These are phyloP conservation scores for Lodderomyces pseudojiufengensis DNA, from an alignment of 1,139 yeast genomes.

Conservation along the genomic window DNA sequence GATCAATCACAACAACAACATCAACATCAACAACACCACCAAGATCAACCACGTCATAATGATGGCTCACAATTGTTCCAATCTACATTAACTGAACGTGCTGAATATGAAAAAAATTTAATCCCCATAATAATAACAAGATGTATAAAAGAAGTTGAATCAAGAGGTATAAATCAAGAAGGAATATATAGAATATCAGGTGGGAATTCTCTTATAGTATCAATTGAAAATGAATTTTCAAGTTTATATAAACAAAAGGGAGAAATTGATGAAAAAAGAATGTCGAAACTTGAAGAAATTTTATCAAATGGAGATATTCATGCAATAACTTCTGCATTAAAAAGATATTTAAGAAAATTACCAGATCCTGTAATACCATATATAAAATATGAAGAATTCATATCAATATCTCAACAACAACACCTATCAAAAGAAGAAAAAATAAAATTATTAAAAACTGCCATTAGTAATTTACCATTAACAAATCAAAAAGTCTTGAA, in stretches of 20 bases:
- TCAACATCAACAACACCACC: conserved; percentile 5
- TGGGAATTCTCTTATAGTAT: conserved; percentile 70
- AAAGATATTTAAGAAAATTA: conserved; percentile 77
- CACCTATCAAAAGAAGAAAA: conserved; percentile 20
- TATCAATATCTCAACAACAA: conserved; percentile 31
- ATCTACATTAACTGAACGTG: conserved; percentile 55
- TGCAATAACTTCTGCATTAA: conserved; percentile 82
- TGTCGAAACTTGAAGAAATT: conserved; percentile 40
- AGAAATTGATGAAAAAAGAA: conserved; percentile 32
- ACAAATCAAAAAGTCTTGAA: conserved; percentile 64
- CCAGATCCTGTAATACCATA: conserved; percentile 84
- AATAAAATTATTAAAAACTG: conserved; percentile 27
- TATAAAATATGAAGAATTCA: conserved; percentile 62
- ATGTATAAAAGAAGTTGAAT: conserved; percentile 78
- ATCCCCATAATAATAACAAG: conserved; percentile 71
- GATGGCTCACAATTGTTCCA: conserved; percentile 30
- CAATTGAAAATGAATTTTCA: conserved; percentile 48
- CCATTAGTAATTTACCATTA: conserved; percentile 49
- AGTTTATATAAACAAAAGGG: conserved; percentile 16
- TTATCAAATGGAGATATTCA: conserved; percentile 72
- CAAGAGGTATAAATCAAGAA: conserved; percentile 67
- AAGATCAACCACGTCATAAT: conserved; percentile 1
- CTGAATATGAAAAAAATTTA: conserved; percentile 53
- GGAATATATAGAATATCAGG: conserved; percentile 94
- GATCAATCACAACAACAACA: conserved; percentile 1